phyloP scores from a whole-genome alignment of 192 early-diverging fungal species.

The Coemansia sp. region DNA sequence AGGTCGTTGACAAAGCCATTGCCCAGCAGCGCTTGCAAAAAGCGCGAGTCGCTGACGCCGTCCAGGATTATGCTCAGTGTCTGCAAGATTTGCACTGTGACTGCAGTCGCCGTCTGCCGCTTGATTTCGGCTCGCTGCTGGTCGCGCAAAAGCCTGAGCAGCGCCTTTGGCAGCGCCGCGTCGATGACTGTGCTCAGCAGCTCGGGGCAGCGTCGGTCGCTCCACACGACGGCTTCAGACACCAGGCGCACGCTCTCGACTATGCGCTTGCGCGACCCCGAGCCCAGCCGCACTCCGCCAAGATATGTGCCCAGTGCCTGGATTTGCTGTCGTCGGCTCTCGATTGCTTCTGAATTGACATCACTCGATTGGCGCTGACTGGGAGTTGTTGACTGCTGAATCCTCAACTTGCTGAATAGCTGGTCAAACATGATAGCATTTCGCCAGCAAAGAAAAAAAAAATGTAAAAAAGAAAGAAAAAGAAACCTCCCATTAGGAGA shows the following conservation, averaged over 20 bases:
- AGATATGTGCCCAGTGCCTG: constrained; percentile 24
- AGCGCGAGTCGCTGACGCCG: constrained; percentile 38
- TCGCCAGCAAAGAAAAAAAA: constrained; percentile 7
- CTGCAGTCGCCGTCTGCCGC: constrained; percentile 12
- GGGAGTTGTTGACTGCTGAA: no score
- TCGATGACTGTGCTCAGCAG: constrained; percentile 43
- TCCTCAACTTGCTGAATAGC: constrained; percentile 25
- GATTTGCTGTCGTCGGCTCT: constrained; percentile 12
- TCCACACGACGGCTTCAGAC: constrained; percentile 45
- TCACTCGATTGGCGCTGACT: no score
- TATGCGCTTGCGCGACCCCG: constrained; percentile 16
- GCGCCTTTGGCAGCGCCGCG: constrained; percentile 29
- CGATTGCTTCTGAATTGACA: background rate
- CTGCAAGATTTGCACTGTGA: constrained; percentile 52
- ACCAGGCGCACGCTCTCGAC: constrained; percentile 48
- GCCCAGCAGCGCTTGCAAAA: constrained; percentile 65
- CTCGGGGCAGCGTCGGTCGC: constrained; percentile 46
- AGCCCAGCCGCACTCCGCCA: constrained; percentile 8
- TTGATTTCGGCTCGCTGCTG: background rate
- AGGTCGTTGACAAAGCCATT: constrained; percentile 78
- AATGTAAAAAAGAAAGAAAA: background rate
- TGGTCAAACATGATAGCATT: constrained; percentile 22
- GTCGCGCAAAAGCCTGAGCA: constrained; percentile 32
- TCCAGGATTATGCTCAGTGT: constrained; percentile 59
- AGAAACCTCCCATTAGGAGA: no score